Percentiles rank a stretch among this genome's conserved stretches.
phyloP scores from a whole-genome alignment of 129 eudicot genomes.

The Mikania micrantha region DNA sequence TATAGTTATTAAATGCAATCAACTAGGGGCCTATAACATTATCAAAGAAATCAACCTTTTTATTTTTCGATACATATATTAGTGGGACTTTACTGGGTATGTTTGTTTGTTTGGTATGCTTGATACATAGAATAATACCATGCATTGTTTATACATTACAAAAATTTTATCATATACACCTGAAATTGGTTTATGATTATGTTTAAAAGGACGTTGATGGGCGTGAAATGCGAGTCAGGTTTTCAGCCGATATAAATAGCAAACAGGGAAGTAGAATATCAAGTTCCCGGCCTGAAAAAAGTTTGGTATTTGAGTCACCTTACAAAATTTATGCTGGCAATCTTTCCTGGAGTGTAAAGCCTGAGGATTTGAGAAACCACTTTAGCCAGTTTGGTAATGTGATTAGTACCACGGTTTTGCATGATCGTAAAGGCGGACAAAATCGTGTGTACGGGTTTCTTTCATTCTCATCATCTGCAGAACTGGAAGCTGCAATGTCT shows the following conservation, averaged over 20 bases:
- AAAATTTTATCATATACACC: not conserved
- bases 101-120: no score
- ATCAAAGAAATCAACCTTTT: not conserved
- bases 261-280: constrained; percentile 25
- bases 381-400: constrained; percentile 41
- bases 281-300: constrained; percentile 29
- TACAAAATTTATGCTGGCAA: constrained; percentile 39
- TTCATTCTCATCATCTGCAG: constrained; percentile 33
- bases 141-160: not conserved
- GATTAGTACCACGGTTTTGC: constrained; percentile 40
- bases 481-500: constrained; percentile 45
- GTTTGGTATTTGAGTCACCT: constrained; percentile 37
- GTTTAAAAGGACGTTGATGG: constrained; percentile 39
- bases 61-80: not conserved
- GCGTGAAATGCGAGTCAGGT: constrained; percentile 45
- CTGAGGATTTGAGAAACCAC: constrained; percentile 37
- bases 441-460: constrained; percentile 46
- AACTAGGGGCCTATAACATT: not conserved
- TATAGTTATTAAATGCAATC: not conserved
- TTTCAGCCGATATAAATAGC: constrained; percentile 30
- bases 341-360: constrained; percentile 45
- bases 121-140: not conserved
- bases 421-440: constrained; percentile 42
- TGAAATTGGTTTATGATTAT: not conserved
- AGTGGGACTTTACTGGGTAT: no score